Evolutionary conservation across 441 rosid species (phyloP).

Genomic region (Pelargonium australe): DNA sequence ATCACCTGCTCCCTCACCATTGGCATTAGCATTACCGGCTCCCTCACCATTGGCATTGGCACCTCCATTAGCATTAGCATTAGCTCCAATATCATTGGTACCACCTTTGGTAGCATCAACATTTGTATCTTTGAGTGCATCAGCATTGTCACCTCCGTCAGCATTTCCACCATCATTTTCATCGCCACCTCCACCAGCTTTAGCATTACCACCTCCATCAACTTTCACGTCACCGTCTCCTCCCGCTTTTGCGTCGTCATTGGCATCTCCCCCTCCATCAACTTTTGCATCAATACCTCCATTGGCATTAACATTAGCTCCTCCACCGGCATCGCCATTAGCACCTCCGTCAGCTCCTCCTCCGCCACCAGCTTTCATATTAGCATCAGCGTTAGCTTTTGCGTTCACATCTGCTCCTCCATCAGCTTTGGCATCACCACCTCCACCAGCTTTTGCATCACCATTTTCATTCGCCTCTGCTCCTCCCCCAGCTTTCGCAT

Average conservation of each 20-base stretch:
- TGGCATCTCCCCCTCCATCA: not conserved
- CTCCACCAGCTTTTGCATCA: no score
- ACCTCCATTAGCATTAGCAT: not conserved
- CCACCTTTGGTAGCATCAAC: not conserved
- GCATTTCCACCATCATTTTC: not conserved
- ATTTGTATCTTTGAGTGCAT: not conserved
- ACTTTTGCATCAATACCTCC: not conserved
- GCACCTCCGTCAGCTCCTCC: not conserved
- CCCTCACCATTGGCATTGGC: not conserved
- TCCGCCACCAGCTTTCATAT: no score
- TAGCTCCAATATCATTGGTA: not conserved
- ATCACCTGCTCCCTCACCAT: not conserved
- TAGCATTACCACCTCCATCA: not conserved
- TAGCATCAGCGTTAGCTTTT: no score
- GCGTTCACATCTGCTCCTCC: no score
- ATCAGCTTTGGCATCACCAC: no score
- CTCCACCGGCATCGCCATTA: not conserved
- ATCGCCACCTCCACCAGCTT: not conserved
- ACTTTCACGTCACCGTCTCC: not conserved
- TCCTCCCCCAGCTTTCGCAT: no score
- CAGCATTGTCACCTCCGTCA: not conserved
- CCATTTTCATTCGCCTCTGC: no score
- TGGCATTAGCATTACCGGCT: not conserved
- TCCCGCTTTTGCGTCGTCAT: not conserved
- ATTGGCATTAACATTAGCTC: not conserved